These are phyloP conservation scores for Cryoendolithus antarcticus DNA, from an alignment of 2,329 filamentous ascomycete genomes.

Conservation along the genomic window DNA sequence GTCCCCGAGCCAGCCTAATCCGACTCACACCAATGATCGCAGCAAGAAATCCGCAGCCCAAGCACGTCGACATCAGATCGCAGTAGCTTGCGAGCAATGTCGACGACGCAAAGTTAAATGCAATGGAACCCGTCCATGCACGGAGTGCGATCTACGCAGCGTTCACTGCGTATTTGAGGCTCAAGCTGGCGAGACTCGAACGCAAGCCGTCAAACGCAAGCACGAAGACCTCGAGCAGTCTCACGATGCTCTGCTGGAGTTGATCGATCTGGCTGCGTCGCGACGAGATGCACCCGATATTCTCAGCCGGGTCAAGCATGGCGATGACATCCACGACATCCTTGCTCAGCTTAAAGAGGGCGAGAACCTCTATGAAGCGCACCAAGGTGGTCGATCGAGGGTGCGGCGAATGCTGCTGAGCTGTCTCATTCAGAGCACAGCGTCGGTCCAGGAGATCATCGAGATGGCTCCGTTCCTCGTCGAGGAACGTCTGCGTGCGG, in stretches of 20 bases:
- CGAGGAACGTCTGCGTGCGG: neutral
- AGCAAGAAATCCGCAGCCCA: neutral
- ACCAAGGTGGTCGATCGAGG: slow-evolving; percentile 1
- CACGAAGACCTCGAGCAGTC: slow-evolving; percentile 8
- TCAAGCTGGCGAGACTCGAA: slow-evolving; percentile 9
- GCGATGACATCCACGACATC: slow-evolving; percentile 6
- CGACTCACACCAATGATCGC: too few relatives aligned
- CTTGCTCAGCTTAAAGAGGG: slow-evolving; percentile 2
- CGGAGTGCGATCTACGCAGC: slow-evolving; percentile 2
- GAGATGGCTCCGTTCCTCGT: neutral
- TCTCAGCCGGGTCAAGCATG: slow-evolving; percentile 4
- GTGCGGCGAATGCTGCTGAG: slow-evolving; percentile 2
- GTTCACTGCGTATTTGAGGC: slow-evolving; percentile 9
- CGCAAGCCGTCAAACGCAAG: slow-evolving; percentile 10
- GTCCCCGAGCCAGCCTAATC: too few relatives aligned
- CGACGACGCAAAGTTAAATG: slow-evolving; percentile 2
- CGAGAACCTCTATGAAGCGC: slow-evolving; percentile 1
- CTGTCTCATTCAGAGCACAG: slow-evolving; percentile 6
- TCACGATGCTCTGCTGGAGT: slow-evolving; percentile 3
- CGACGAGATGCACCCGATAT: slow-evolving; percentile 5
- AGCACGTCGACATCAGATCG: slow-evolving; percentile 1
- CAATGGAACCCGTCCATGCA: slow-evolving; percentile 6
- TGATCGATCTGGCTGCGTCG: slow-evolving; percentile 1
- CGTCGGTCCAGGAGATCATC: slow-evolving; percentile 8
- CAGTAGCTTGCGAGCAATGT: neutral